Evolutionary conservation across 1,284 basidiomycete species (phyloP).

Genomic region (Fistulina hepatica): DNA sequence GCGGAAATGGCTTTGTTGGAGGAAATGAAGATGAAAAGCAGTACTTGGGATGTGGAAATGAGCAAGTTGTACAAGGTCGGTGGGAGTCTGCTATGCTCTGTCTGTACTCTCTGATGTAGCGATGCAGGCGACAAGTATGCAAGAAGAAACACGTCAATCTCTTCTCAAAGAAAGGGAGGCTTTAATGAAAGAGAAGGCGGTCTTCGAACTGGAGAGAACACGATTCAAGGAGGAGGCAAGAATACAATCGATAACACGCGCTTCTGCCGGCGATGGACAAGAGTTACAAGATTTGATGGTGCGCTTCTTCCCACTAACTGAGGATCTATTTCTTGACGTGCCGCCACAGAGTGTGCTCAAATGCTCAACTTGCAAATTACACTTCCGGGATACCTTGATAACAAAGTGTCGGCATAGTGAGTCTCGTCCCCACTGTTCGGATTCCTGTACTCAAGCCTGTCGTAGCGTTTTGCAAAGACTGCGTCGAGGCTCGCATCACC

Average conservation of each 20-base stretch:
- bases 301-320: slow-evolving; percentile 36
- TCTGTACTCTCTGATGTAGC: too few species aligned
- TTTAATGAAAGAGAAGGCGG: slow-evolving; percentile 5
- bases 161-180: slow-evolving; percentile 36
- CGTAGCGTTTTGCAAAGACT: slow-evolving; percentile 79
- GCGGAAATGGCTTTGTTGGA: too few species aligned
- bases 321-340: slow-evolving; percentile 92
- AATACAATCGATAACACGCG: slow-evolving; percentile 8
- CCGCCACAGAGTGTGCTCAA: slow-evolving; percentile 81
- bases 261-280: slow-evolving; percentile 17
- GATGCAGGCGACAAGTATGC: too few species aligned
- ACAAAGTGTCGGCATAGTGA: slow-evolving; percentile 92
- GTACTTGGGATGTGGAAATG: too few species aligned
- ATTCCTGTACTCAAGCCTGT: slow-evolving; percentile 6
- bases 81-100: too few species aligned
- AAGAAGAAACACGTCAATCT: too few species aligned
- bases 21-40: too few species aligned
- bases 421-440: slow-evolving; percentile 23
- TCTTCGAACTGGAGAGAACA: slow-evolving; percentile 8
- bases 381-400: slow-evolving; percentile 81
- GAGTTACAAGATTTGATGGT: background rate
- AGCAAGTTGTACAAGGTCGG: too few species aligned
- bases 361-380: slow-evolving; percentile 84
- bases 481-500: slow-evolving; percentile 80
- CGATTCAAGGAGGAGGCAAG: slow-evolving; percentile 10